Evolutionary conservation across 225 moss, liverwort and hornwort genomes (phyloP), one percentile per base, ranked within the genome.

Genomic region (Antitrichia curtipendula): DNA sequence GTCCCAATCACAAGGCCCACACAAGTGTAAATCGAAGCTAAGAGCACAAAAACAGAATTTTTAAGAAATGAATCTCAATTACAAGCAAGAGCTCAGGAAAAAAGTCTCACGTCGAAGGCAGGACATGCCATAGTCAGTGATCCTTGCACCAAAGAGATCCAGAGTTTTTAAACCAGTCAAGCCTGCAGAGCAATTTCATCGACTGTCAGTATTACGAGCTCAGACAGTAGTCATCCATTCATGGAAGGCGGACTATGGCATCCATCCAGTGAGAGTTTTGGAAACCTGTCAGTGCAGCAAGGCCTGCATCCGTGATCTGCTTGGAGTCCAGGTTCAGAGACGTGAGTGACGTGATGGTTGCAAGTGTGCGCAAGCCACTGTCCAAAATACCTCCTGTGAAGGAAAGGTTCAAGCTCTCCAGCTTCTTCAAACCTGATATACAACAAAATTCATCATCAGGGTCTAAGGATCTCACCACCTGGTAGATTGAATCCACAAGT

Each of bases 91-190:
- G 43, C 43, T 57, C 86, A 57, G 59, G 75, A 59, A 81, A 81
- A 47, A 62, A 68, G 66, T 73, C 96, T 91, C 88, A 98, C 98
- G 94, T 89, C 91, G 91, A 82, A 98, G 94, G 87, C 85, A 94
- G 54, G 91, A 45, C 85, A 94, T 96, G 91, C 98, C 98, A 20
- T 86, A 84, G 89, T 98, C 98, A 50, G 96, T 96, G 78, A 98
- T 98, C 79, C 91, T 91, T n/a, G 98, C 96, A 69, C 96, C 96
- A 82, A 96, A 98, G 50, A 98, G 95, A 88, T 98, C 98, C 90
- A 98, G 92, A 85, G 90, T 93, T 74, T 88, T 97, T 47, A 98
- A 87, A 83, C 94, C 94, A 52, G 95, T 98, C 93, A 98, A 93
- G 84, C 94, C 97, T 97, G 90, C 86, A 86, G 31, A 80, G 47